A percentile compares a stretch with the other conserved stretches of the same genome.
Evolutionary conservation across 768 basidiomycete species (phyloP).

Genomic region (Boletus fagicola): DNA sequence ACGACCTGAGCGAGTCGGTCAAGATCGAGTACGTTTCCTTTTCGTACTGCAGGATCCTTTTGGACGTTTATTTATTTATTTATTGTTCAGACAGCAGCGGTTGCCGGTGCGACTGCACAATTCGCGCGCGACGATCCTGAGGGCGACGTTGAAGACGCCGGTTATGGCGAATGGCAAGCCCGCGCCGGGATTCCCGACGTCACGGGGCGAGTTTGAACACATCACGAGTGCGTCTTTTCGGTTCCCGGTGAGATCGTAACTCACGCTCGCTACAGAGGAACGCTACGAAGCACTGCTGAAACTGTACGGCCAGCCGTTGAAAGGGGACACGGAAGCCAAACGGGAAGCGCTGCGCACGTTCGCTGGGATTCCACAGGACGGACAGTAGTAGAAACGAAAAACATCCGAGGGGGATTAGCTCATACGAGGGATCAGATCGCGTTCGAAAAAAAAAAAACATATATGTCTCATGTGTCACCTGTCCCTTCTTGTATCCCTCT

Average conservation of each 20-base stretch:
- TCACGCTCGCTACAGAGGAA: slow-evolving; percentile 32
- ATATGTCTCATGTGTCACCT: too few relatives aligned
- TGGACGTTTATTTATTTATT: too few relatives aligned
- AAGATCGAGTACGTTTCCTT: slow-evolving; percentile 32
- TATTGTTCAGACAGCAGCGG: slow-evolving; percentile 35
- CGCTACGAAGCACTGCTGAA: slow-evolving; percentile 40
- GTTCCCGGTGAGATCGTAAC: too few relatives aligned
- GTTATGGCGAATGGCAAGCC: slow-evolving; percentile 35
- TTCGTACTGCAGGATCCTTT: too few relatives aligned
- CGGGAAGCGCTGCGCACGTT: slow-evolving; percentile 38
- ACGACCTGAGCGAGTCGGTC: slow-evolving; percentile 30
- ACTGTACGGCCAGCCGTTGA: slow-evolving; percentile 33
- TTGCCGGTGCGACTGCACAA: slow-evolving; percentile 39
- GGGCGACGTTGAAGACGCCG: slow-evolving; percentile 32
- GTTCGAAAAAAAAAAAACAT: too few relatives aligned
- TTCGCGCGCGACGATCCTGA: slow-evolving; percentile 33
- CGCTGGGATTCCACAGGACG: slow-evolving; percentile 34
- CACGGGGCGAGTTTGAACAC: slow-evolving; percentile 45
- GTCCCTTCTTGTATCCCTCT: too few relatives aligned
- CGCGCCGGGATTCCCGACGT: slow-evolving; percentile 35
- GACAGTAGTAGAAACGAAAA: too few relatives aligned
- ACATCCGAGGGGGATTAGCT: neutral
- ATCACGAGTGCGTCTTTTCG: slow-evolving; percentile 35
- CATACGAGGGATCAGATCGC: slow-evolving; percentile 5
- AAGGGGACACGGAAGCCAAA: slow-evolving; percentile 42